A percentile compares a stretch with the other conserved stretches of the same genome.
phyloP scores from a whole-genome alignment of 1,284 basidiomycete species.

The Ceratobasidium sp. region DNA sequence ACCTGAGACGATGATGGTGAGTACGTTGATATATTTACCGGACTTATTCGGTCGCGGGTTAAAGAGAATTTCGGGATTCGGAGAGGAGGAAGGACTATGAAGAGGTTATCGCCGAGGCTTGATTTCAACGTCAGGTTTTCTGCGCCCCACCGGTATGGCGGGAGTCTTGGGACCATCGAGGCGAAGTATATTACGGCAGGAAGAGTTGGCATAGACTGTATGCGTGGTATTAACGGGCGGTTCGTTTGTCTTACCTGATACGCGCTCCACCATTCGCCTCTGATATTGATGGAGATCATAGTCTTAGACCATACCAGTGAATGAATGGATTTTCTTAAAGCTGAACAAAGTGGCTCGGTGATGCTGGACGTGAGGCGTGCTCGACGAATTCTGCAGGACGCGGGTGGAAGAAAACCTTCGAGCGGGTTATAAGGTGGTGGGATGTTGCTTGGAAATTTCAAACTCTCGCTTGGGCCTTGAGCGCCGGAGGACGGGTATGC shows the following conservation, averaged over 20 bases:
- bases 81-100: slow-evolving; percentile 78
- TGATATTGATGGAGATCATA: background rate
- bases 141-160: slow-evolving; percentile 57
- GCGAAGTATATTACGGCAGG: slow-evolving; percentile 29
- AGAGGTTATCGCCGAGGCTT: slow-evolving; percentile 82
- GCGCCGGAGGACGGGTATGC: slow-evolving; percentile 21
- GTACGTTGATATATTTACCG: slow-evolving; percentile 66
- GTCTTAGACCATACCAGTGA: too few relatives aligned
- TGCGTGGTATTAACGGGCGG: background rate
- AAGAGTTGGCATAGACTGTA: slow-evolving; percentile 15
- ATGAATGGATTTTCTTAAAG: too few relatives aligned
- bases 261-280: background rate
- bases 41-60: slow-evolving; percentile 62
- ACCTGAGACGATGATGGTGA: slow-evolving; percentile 72
- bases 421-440: too few relatives aligned
- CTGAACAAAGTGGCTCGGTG: too few relatives aligned
- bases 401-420: too few relatives aligned
- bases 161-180: background rate
- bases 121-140: slow-evolving; percentile 90
- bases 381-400: too few relatives aligned
- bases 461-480: background rate
- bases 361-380: too few relatives aligned
- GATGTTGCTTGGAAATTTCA: too few relatives aligned
- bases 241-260: too few relatives aligned
- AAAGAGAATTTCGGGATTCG: slow-evolving; percentile 65